phyloP scores from a whole-genome alignment of 257 asterid genomes.

The Ocimum tenuiflorum region DNA sequence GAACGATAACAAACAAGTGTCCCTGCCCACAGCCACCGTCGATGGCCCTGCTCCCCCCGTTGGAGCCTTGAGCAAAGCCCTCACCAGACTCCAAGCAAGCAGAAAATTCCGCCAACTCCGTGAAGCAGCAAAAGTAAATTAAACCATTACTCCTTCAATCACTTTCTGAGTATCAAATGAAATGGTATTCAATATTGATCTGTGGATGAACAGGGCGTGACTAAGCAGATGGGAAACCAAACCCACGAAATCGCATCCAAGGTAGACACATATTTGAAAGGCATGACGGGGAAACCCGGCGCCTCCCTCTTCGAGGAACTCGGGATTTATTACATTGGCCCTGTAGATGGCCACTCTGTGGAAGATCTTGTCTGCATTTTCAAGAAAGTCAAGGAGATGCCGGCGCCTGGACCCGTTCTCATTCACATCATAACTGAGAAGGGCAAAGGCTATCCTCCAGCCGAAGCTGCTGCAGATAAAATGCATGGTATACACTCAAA shows the following conservation, averaged over 20 bases:
- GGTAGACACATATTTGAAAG: slow-evolving; percentile 36
- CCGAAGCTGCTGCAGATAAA: slow-evolving; percentile 52
- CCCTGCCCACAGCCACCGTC: slow-evolving; percentile 61
- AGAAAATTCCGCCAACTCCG: slow-evolving; percentile 45
- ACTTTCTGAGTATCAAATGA: background rate
- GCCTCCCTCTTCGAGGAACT: slow-evolving; percentile 56
- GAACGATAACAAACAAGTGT: slow-evolving; percentile 68
- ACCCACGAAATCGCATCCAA: slow-evolving; percentile 49
- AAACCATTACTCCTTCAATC: background rate
- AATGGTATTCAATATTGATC: background rate
- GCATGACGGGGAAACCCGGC: slow-evolving; percentile 33
- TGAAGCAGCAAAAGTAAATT: slow-evolving; percentile 51
- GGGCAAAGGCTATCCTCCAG: slow-evolving; percentile 66
- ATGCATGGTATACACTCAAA: slow-evolving; percentile 41
- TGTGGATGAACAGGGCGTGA: slow-evolving; percentile 23
- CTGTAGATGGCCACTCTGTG: slow-evolving; percentile 50
- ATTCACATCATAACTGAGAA: slow-evolving; percentile 53
- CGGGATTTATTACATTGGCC: slow-evolving; percentile 64
- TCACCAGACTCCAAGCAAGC: slow-evolving; percentile 44
- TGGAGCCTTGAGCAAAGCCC: slow-evolving; percentile 58
- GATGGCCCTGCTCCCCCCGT: slow-evolving; percentile 82
- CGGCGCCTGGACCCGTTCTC: slow-evolving; percentile 52
- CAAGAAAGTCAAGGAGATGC: slow-evolving; percentile 44
- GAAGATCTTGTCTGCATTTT: slow-evolving; percentile 56
- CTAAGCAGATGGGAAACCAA: slow-evolving; percentile 39